Base-by-base conservation (phyloP, 78 protist genomes). In the Dictyostelium intermedium region DNA sequence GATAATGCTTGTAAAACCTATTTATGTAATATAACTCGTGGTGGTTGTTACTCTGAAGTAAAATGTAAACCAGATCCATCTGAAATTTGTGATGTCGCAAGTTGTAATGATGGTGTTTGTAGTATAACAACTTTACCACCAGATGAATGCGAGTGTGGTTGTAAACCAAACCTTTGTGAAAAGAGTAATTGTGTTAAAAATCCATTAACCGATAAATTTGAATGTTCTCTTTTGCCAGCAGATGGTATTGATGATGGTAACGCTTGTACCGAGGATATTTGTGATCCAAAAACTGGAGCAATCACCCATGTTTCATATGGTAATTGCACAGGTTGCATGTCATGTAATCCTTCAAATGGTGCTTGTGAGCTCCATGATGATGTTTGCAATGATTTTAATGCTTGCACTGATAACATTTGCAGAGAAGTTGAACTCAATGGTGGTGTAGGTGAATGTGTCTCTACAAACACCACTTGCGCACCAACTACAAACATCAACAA, bases 381-480 rank as follows among this genome's bases (percentile, higher is more conserved):
- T 0, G 30, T n/a, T 63, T 34, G 45, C 11, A 63, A 87, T 45
- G 91, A 84, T 16, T 13, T 4, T 2, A 87, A 87, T 53, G 35
- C 23, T 3, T 87, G 92, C 32, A 78, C 85, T 16, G 82, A n/a
- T 1, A 80, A 87, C 30, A 14, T 18, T 2, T 87, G 93, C 23
- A 25, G 2, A 8, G 3, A 6, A 69, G 37, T 3, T 30, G 1
- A 14, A 69, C 8, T n/a, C 1, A 18, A 18, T 63, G 35, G 16
- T 8, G 79, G 43, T 25, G 25, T 37, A 5, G 86, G 86, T 37
- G 66, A 27, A 8, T 87, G 84, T 45, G n/a, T 11, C 0, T 20
- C 66, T 18, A 63, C 84, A 53, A 23, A 30, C 43, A 6, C 37
- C 5, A 23, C 78, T 39, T n/a, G 84, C 56, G 27, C 16, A 78